A percentile compares a stretch with the other conserved stretches of the same genome.
These are phyloP conservation scores for Calonectria ilicicola DNA, from an alignment of 2,329 filamentous ascomycete genomes.

Conservation along the genomic window DNA sequence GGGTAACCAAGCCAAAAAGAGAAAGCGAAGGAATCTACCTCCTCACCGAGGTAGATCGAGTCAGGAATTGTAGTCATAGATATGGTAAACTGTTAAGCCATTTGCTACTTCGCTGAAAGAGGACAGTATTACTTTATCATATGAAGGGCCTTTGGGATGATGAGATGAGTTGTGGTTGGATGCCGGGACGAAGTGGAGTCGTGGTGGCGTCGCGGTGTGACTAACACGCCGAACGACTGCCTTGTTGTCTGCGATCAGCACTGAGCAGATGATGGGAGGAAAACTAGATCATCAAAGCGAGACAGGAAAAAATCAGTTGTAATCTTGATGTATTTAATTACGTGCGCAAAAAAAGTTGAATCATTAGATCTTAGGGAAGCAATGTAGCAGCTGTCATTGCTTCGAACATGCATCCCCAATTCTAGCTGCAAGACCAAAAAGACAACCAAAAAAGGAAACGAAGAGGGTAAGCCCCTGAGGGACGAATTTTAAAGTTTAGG, in stretches of 20 bases:
- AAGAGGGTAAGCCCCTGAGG: neutral
- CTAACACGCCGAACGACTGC: neutral
- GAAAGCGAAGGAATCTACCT: conserved; percentile 8
- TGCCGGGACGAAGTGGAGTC: neutral
- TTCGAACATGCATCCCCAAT: neutral
- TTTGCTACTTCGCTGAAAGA: conserved; percentile 23
- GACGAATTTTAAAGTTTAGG: neutral
- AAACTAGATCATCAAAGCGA: neutral
- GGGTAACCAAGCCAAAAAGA: neutral
- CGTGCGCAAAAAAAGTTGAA: neutral
- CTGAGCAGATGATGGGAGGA: neutral
- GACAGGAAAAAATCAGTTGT: no score
- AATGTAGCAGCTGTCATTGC: neutral
- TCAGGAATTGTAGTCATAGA: no score
- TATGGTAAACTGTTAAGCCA: neutral
- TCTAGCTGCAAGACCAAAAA: neutral
- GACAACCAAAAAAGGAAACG: neutral
- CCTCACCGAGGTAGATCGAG: neutral
- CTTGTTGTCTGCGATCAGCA: neutral
- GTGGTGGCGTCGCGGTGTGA: neutral
- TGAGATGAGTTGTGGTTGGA: neutral
- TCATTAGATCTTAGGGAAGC: neutral
- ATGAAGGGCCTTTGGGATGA: neutral
- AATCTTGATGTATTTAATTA: neutral
- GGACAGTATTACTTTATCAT: neutral